Conservation (phyloP, 2,329 filamentous ascomycete genomes). For the Rhexocercosporidium sp. region DNA sequence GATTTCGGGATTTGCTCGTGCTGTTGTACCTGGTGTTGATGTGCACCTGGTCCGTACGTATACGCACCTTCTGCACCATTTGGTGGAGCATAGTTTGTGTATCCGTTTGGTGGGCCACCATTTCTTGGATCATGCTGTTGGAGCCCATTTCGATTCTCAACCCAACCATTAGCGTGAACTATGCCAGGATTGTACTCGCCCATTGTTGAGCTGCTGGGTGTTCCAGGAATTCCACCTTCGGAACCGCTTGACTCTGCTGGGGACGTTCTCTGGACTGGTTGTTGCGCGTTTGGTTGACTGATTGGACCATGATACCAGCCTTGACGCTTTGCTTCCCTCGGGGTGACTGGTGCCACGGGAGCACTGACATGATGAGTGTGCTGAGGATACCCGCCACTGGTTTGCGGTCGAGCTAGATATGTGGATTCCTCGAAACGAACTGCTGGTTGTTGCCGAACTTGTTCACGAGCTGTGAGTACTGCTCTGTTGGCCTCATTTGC, state of each 20-base stretch:
- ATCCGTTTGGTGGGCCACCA: conserved; percentile 36
- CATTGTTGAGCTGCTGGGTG: conserved; percentile 51
- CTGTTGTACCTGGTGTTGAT: conserved; percentile 43
- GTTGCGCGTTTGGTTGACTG: conserved; percentile 29
- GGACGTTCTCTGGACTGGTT: conserved; percentile 52
- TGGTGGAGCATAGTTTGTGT: conserved; percentile 34
- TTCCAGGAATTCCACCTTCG: conserved; percentile 58
- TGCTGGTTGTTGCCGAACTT: conserved; percentile 51
- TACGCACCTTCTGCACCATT: conserved; percentile 31
- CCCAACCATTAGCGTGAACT: conserved; percentile 53
- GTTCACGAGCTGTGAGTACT: conserved; percentile 60
- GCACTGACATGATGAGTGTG: conserved; percentile 67
- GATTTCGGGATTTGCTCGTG: conserved; percentile 42
- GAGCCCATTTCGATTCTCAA: conserved; percentile 48
- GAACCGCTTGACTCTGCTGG: conserved; percentile 61
- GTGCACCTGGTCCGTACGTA: conserved; percentile 36
- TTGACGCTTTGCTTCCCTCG: conserved; percentile 67
- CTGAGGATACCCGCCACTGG: conserved; percentile 48
- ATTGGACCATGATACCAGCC: conserved; percentile 72
- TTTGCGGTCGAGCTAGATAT: conserved; percentile 43
- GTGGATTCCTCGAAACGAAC: conserved; percentile 61
- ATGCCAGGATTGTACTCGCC: conserved; percentile 58
- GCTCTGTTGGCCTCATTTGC: conserved; percentile 61
- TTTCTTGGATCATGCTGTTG: conserved; percentile 22
- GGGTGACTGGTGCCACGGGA: conserved; percentile 60